Evolutionary conservation across 148 eudicot species (phyloP).

Genomic region (Euryodendron excelsum): DNA sequence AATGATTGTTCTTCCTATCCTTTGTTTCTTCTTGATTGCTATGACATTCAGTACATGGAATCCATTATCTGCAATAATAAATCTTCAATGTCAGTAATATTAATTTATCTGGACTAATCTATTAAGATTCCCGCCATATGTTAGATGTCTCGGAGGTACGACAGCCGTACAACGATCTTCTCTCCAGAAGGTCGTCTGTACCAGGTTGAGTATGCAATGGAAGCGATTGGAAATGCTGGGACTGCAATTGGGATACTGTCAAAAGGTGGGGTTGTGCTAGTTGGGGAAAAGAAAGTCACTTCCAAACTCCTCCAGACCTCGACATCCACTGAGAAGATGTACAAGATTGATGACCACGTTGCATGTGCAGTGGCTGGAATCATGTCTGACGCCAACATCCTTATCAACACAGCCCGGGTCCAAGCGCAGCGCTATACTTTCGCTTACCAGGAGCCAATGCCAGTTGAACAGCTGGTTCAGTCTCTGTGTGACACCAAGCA

Average conservation of each 20-base stretch:
- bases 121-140: too few relatives aligned
- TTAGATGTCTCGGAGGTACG: too few relatives aligned
- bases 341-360: conserved; percentile 88
- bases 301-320: conserved; percentile 89
- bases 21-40: too few relatives aligned
- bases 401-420: conserved; percentile 81
- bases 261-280: conserved; percentile 77
- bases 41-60: too few relatives aligned
- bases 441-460: conserved; percentile 83
- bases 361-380: conserved; percentile 97
- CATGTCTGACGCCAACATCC: conserved; percentile 95
- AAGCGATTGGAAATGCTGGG: conserved; percentile 92
- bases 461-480: conserved; percentile 90
- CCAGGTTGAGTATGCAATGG: conserved; percentile 97
- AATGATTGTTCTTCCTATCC: too few relatives aligned
- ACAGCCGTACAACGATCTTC: conserved; percentile 92
- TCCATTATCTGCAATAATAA: too few relatives aligned
- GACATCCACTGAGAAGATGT: conserved; percentile 83
- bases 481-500: conserved; percentile 87
- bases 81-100: too few relatives aligned
- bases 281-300: conserved; percentile 92
- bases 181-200: conserved; percentile 97
- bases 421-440: conserved; percentile 82
- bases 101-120: too few relatives aligned
- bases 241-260: conserved; percentile 79